phyloP scores from a whole-genome alignment of 106 monocot species.

The Apostasia shenzhenica region DNA sequence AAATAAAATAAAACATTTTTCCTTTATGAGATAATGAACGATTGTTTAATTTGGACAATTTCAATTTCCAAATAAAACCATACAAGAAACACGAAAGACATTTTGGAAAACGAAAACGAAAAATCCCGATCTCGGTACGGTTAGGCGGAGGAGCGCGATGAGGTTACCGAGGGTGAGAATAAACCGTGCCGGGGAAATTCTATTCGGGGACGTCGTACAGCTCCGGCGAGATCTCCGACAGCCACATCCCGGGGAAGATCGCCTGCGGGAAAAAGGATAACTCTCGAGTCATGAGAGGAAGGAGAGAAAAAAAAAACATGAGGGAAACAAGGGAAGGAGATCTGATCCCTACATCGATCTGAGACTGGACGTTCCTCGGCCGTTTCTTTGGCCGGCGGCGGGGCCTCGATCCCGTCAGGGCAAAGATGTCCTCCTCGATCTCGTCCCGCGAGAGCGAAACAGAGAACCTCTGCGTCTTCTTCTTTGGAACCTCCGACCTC shows the following conservation, averaged over 20 bases:
- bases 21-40: no score
- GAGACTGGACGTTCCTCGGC: conserved; percentile 30
- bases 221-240: conserved; percentile 18
- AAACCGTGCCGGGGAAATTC: not conserved
- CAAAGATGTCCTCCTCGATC: conserved; percentile 56
- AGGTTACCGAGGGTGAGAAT: not conserved
- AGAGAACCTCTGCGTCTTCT: conserved; percentile 17
- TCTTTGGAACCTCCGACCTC: conserved; percentile 10
- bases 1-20: no score
- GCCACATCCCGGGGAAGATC: conserved; percentile 13
- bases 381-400: conserved; percentile 37
- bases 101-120: no score
- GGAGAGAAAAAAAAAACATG: not conserved
- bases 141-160: not conserved
- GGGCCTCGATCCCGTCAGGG: conserved; percentile 37
- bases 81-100: no score
- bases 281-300: not conserved
- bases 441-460: conserved; percentile 32
- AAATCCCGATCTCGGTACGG: no score
- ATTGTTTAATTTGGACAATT: no score
- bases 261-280: not conserved
- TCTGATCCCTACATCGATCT: conserved; percentile 35
- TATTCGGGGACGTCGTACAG: conserved; percentile 14
- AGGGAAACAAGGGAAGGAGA: not conserved
- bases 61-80: no score